These are phyloP conservation scores for Linnemannia hyalina DNA, from an alignment of 192 early-diverging fungal species.

Conservation along the genomic window DNA sequence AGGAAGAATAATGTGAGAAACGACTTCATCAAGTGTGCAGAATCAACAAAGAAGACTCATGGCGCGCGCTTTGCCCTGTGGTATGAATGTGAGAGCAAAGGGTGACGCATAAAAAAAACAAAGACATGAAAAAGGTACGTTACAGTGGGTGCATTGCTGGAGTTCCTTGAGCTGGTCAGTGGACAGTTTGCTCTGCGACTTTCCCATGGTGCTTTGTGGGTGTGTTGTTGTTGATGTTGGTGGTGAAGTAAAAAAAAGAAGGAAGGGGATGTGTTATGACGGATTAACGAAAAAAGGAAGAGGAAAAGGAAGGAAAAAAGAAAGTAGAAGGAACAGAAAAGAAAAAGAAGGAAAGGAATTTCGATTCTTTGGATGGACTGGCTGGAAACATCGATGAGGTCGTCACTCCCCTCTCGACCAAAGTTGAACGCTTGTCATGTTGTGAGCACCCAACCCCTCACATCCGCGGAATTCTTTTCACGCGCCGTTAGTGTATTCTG, in stretches of 20 bases:
- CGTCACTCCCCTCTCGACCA: not conserved
- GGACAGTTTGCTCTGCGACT: conserved; percentile 85
- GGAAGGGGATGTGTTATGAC: not conserved
- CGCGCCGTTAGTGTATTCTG: not conserved
- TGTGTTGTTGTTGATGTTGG: conserved; percentile 4
- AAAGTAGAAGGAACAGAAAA: not conserved
- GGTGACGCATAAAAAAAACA: not conserved
- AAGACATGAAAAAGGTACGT: conserved; percentile 37
- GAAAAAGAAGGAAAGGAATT: not conserved
- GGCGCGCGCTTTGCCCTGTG: not conserved
- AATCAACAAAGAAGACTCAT: not conserved
- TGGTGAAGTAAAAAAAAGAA: not conserved
- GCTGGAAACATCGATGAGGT: not conserved
- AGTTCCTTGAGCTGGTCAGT: conserved; percentile 82
- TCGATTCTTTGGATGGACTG: too few species aligned
- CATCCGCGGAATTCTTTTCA: not conserved
- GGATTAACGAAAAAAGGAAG: not conserved
- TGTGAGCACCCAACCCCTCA: not conserved
- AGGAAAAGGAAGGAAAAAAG: not conserved
- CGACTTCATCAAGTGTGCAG: not conserved
- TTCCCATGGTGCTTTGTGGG: conserved; percentile 71
- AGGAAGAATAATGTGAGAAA: not conserved
- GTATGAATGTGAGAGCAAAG: too few species aligned
- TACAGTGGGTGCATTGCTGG: conserved; percentile 85
- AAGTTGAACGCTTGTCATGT: not conserved